phyloP scores from a whole-genome alignment of 108 stramenopile species.

The Nannochloropsis salina region DNA sequence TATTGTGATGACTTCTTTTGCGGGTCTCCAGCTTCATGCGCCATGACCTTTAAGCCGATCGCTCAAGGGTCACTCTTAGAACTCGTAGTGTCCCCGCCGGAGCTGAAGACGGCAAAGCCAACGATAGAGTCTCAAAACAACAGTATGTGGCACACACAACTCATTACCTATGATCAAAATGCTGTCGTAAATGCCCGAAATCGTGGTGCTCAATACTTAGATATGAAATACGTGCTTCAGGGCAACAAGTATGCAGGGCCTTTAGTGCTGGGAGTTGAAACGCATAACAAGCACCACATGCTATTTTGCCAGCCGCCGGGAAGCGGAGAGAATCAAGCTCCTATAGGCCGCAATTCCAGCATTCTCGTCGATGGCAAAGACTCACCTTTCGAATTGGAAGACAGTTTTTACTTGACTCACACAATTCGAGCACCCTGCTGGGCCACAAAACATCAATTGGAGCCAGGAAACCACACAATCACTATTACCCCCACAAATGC shows the following conservation, averaged over 20 bases:
- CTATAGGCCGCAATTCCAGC: neutral
- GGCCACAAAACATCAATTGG: neutral
- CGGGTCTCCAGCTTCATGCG: neutral
- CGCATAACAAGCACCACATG: neutral
- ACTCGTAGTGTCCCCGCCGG: neutral
- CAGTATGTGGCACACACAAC: neutral
- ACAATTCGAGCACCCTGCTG: neutral
- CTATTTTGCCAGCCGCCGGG: neutral
- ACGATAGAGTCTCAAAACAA: neutral
- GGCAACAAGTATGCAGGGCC: constrained; percentile 1
- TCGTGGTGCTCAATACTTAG: neutral
- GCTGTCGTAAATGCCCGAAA: neutral
- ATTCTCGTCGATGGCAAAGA: neutral
- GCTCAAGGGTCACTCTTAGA: neutral
- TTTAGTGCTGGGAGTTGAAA: neutral
- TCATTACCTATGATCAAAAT: neutral
- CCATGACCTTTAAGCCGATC: neutral
- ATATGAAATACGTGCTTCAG: constrained; percentile 1
- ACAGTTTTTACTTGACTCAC: neutral
- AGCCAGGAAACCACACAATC: neutral
- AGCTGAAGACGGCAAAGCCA: neutral
- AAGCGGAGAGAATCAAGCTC: neutral
- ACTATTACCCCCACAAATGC: neutral
- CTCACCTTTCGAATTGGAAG: neutral
- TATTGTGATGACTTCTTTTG: constrained; percentile 10